phyloP scores from a whole-genome alignment of 192 early-diverging fungal species.

The Spizellomyces sp. region DNA sequence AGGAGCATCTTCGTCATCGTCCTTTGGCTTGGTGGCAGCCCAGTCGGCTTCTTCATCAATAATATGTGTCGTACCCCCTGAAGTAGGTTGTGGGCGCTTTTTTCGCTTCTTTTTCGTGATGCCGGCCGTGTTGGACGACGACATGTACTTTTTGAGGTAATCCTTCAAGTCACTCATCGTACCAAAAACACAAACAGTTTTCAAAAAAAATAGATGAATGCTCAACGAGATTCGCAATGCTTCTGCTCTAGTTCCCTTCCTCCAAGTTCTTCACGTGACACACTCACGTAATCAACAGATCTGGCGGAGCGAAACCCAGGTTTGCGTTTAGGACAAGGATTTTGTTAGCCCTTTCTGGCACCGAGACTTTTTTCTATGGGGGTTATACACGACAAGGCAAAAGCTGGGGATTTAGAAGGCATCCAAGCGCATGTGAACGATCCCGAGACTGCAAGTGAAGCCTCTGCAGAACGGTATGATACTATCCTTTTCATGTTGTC shows the following conservation, averaged over 20 bases:
- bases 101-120: slow-evolving; percentile 26
- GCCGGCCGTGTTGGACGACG: neutral
- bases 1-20: slow-evolving; percentile 40
- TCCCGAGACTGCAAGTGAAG: neutral
- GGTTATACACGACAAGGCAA: slow-evolving; percentile 24
- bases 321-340: too few relatives aligned
- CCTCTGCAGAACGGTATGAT: neutral
- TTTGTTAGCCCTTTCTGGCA: too few relatives aligned
- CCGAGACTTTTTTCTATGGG: neutral
- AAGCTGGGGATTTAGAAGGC: slow-evolving; percentile 17
- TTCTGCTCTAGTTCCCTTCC: too few relatives aligned
- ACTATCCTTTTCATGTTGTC: neutral
- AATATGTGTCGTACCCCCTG: slow-evolving; percentile 14
- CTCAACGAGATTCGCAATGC: too few relatives aligned
- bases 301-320: too few relatives aligned
- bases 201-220: too few relatives aligned
- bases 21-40: neutral
- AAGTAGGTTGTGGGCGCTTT: slow-evolving; percentile 14
- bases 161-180: slow-evolving; percentile 11
- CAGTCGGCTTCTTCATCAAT: slow-evolving; percentile 41
- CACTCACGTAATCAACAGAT: too few relatives aligned
- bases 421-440: slow-evolving; percentile 10
- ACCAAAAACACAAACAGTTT: too few relatives aligned
- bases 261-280: too few relatives aligned
- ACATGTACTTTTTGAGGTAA: slow-evolving; percentile 32